Base-by-base conservation (phyloP, 352 stramenopile genomes). In the Pythium insidiosum region DNA sequence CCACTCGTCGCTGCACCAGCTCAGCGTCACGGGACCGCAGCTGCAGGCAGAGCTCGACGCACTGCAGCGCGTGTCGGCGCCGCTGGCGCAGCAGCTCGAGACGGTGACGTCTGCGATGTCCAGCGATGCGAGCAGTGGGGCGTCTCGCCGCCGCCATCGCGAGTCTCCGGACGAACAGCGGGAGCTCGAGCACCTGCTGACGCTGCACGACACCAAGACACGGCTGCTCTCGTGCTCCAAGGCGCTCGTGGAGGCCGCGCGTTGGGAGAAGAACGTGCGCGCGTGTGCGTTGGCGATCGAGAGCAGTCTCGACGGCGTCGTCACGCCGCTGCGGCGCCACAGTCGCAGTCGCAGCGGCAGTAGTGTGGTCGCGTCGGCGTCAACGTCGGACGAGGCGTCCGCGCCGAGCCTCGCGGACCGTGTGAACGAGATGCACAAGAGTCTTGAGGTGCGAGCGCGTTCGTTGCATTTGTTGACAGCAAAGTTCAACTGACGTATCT, bases 131-230 rank as follows among this genome's bases (percentile, higher is more conserved):
- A 33, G 15, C 28, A 33, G 28, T 15, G 9, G 9, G 9, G 28
- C 28, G 28, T 15, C 28, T 9, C 28, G 28, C 15, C 28, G 28
- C 28, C 9, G 28, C 9, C 9, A 9, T 15, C 9, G 15, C 28
- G 28, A 33, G 28, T 37, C n/a, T n/a, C n/a, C n/a, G n/a, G 47
- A 58, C 21, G 22, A 63, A 12, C 50, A 69, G 51, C 51, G 56
- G 11, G 76, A 76, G 39, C 61, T 84, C 39, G 51, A 64, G 40
- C 58, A 80, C 9, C 56, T 86, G n/a, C 63, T 79, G 43, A 68
- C 59, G 44, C 69, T 89, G 25, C 71, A 89, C 54, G 71, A 84
- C 30, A 66, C 76, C 44, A 87, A 87, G 38, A 46, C 73, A 45
- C 65, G 70, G 22, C 56, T 89, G 9, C 57, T 80, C 33, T 60